Evolutionary conservation across 2,329 filamentous ascomycete genomes (phyloP).

Genomic region (Fusarium caatingaense): DNA sequence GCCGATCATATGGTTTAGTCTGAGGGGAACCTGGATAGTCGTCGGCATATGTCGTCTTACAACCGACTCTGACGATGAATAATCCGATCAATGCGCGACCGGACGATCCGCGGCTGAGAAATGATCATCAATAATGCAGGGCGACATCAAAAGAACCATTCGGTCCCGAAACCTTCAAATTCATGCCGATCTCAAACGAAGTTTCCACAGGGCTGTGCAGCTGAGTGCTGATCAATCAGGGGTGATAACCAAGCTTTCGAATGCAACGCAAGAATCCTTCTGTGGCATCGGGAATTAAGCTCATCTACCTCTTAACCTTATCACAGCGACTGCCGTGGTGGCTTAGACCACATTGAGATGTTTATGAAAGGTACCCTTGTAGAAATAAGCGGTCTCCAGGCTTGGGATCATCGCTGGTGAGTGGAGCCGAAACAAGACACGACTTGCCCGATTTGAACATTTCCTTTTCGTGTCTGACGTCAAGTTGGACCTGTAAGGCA

Average conservation of each 20-base stretch:
- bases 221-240: conserved; percentile 16
- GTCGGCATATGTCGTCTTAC: background rate
- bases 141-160: background rate
- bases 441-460: conserved; percentile 6
- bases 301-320: background rate
- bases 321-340: background rate
- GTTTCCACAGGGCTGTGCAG: conserved; percentile 12
- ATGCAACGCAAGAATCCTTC: background rate
- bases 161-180: background rate
- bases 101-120: background rate
- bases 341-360: background rate
- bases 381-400: background rate
- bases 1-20: background rate
- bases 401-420: conserved; percentile 1
- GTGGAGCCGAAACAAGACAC: conserved; percentile 20
- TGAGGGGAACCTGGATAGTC: too few relatives aligned
- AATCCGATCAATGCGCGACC: background rate
- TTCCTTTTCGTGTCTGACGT: conserved; percentile 3
- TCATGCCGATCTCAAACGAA: conserved; percentile 2
- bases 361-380: background rate
- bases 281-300: background rate
- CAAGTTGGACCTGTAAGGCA: background rate
- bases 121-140: background rate
- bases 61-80: accelerated
- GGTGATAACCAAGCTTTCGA: background rate